These are phyloP conservation scores for Proliferodiscus dingleyae DNA, from an alignment of 2,329 filamentous ascomycete species.

Conservation along the genomic window DNA sequence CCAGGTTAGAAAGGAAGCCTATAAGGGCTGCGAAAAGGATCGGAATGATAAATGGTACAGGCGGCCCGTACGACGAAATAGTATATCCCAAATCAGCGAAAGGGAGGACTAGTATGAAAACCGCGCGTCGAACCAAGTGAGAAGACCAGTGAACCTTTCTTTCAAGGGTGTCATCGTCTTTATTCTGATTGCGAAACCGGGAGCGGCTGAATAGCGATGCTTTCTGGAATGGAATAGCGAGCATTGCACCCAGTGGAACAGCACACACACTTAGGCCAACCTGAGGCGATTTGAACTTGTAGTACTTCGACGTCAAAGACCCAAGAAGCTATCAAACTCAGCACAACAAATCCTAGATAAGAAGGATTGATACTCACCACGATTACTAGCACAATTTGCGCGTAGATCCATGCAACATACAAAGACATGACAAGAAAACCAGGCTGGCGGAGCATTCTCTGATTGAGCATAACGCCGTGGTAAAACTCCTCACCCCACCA, in stretches of 20 bases:
- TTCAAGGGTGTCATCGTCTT: slow-evolving; percentile 63
- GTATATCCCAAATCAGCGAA: slow-evolving; percentile 64
- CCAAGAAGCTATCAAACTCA: slow-evolving; percentile 50
- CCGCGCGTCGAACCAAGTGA: slow-evolving; percentile 61
- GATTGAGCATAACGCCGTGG: slow-evolving; percentile 61
- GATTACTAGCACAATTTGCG: slow-evolving; percentile 68
- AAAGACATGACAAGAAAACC: slow-evolving; percentile 67
- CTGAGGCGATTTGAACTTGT: slow-evolving; percentile 56
- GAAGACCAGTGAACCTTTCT: slow-evolving; percentile 64
- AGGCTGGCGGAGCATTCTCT: slow-evolving; percentile 68
- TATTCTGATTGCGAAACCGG: slow-evolving; percentile 52
- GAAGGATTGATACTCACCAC: slow-evolving; percentile 44
- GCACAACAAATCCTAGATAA: slow-evolving; percentile 11
- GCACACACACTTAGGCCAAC: slow-evolving; percentile 64
- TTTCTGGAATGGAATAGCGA: slow-evolving; percentile 70
- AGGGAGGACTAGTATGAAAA: slow-evolving; percentile 65
- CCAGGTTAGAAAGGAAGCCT: slow-evolving; percentile 67
- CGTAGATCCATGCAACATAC: slow-evolving; percentile 77
- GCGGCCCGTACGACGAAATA: slow-evolving; percentile 57
- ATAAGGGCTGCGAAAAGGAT: slow-evolving; percentile 61
- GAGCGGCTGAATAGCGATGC: slow-evolving; percentile 64
- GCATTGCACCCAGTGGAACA: slow-evolving; percentile 62
- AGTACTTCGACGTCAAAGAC: slow-evolving; percentile 64
- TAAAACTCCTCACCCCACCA: slow-evolving; percentile 76
- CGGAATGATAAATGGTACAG: slow-evolving; percentile 56